Conservation (phyloP, 2,329 filamentous ascomycete genomes). For the Xylariaceae sp. region DNA sequence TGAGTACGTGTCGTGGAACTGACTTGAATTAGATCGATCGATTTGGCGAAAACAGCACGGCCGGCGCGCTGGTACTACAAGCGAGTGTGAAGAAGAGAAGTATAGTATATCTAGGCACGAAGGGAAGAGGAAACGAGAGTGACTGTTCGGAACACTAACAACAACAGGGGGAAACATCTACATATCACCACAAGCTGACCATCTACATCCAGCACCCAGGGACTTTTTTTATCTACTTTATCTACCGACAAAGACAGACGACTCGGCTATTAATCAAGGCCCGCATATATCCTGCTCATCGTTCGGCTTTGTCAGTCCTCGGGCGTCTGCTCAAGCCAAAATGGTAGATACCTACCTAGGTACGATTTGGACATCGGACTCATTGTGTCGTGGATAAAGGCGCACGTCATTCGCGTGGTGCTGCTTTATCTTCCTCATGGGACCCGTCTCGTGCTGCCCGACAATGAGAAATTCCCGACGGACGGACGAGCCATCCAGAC, state of each 20-base stretch:
- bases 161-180: conserved; percentile 4
- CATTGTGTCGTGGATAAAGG: conserved; percentile 6
- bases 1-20: not conserved
- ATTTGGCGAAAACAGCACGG: conserved; percentile 6
- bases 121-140: too few relatives aligned
- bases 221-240: conserved; percentile 18
- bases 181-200: not conserved
- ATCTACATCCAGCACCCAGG: conserved; percentile 6
- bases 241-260: conserved; percentile 20
- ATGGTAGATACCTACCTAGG: too few relatives aligned
- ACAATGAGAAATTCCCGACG: not conserved
- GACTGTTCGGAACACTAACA: conserved; percentile 12
- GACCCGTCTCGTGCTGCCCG: not conserved
- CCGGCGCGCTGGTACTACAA: conserved; percentile 10
- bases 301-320: conserved; percentile 12
- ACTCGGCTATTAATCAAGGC: not conserved
- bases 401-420: not conserved
- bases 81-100: conserved; percentile 2
- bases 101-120: not conserved
- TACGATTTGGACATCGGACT: too few relatives aligned
- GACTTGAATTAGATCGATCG: not conserved
- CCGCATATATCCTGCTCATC: not conserved
- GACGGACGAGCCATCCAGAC: not conserved
- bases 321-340: too few relatives aligned
- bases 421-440: not conserved